Base-by-base conservation (phyloP, 768 basidiomycete genomes). In the Rhizopogon vesiculosus region DNA sequence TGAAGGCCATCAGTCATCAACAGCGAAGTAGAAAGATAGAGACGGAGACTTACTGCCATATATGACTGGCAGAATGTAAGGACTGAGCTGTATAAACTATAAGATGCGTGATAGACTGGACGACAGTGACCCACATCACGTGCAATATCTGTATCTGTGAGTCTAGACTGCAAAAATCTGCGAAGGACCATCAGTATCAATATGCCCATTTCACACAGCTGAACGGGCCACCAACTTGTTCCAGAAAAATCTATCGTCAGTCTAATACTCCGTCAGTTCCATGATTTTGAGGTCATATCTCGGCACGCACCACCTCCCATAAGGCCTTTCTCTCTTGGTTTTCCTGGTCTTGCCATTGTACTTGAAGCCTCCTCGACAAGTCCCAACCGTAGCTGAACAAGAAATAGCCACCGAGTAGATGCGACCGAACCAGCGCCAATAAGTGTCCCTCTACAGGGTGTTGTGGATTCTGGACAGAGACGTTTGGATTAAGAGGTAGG, bases 161-260 rank as follows among this genome's bases (percentile, higher is more conserved):
- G 72, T 60, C 80, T 78, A 13, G 77, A 72, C 57, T 86, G 84
- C 56, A 89, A 65, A 61, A 79, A 80, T 65, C 78, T 79, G 61
- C 22, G 39, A 51, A 33, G 29, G 42, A 45, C 5, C 10, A 53
- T 57, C 49, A 59, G 61, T 51, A 31, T 28, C 25, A 29, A 42
- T 33, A 50, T 48, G 48, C 18, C 57, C 15, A 22, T 16, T 55
- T 15, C 13, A 25, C 25, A 48, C 5, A 15, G 35, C 15, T 49
- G 25, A 48, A 59, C 19, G 22, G 25, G 50, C 16, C 5, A 66
- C 71, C 45, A 56, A 89, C 83, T 84, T 90, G 72, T 99, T 99
- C 96, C 96, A 99, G 73, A 98, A 98, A 74, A 99, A 99, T 59
- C 95, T 81, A 65, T 97, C 93, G 61, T 99, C 97, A 40, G 87